A percentile compares a stretch with the other conserved stretches of the same genome.
Conservation (phyloP, 1,284 basidiomycete genomes). For the Pterulicium gracile region DNA sequence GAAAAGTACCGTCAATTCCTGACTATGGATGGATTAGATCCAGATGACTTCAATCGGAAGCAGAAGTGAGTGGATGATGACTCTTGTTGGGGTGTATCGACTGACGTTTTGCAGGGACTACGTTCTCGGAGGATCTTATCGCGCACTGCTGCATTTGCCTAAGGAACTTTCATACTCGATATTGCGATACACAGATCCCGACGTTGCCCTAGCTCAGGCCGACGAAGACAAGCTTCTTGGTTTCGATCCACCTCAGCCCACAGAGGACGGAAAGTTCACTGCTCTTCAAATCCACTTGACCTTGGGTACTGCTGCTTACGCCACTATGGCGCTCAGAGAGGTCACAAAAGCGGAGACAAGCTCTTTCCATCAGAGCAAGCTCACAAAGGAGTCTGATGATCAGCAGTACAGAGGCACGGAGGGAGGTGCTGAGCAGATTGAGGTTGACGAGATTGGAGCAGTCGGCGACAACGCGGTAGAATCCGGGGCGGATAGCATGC, state of each 20-base stretch:
- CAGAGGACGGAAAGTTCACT: constrained; percentile 68
- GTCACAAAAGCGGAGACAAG: constrained; percentile 90
- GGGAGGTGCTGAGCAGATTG: too few relatives aligned
- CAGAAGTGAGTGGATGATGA: constrained; percentile 57
- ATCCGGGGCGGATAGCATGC: too few relatives aligned
- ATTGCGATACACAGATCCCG: constrained; percentile 86
- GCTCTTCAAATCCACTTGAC: constrained; percentile 76
- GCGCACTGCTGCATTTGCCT: constrained; percentile 83
- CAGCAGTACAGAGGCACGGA: constrained; percentile 58
- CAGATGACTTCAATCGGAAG: constrained; percentile 76
- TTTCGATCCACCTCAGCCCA: constrained; percentile 57
- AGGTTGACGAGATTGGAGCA: too few relatives aligned
- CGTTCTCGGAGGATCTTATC: constrained; percentile 86
- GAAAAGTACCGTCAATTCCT: constrained; percentile 79
- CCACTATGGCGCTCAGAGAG: constrained; percentile 92
- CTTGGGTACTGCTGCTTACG: constrained; percentile 83
- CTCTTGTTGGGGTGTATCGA: constrained; percentile 2
- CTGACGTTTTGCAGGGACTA: constrained; percentile 58
- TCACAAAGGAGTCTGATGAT: constrained; percentile 78
- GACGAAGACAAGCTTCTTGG: constrained; percentile 89
- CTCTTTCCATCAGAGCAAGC: constrained; percentile 71
- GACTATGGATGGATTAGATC: constrained; percentile 77
- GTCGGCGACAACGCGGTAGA: too few relatives aligned
- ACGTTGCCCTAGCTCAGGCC: constrained; percentile 82
- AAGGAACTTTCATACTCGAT: constrained; percentile 72